Conservation (phyloP, 345 rosid genomes). For the Ricinus communis region DNA sequence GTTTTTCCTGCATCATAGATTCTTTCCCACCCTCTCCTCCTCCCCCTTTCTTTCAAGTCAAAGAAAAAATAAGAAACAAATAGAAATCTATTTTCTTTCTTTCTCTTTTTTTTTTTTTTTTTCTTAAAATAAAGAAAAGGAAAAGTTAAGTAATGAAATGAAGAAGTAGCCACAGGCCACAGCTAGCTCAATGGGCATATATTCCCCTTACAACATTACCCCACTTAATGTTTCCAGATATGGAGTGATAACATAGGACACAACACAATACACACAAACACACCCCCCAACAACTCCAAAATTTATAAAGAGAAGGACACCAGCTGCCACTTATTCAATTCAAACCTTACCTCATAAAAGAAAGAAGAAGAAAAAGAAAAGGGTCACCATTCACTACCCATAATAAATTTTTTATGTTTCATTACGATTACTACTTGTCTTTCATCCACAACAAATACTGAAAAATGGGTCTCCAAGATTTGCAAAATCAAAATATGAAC, state of each 20-base stretch:
- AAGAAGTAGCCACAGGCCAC: constrained; percentile 42
- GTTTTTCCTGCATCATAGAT: constrained; percentile 62
- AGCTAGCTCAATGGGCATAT: constrained; percentile 56
- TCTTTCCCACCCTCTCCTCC: constrained; percentile 45
- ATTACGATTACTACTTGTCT: constrained; percentile 13
- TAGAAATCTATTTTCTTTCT: too few relatives aligned
- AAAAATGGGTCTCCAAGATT: constrained; percentile 38
- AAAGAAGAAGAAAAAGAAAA: too few relatives aligned
- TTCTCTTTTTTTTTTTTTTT: not conserved
- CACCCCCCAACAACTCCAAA: constrained; percentile 40
- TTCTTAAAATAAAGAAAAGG: not conserved
- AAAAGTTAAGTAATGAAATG: constrained; percentile 34
- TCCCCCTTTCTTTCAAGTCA: constrained; percentile 44
- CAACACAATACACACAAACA: too few relatives aligned
- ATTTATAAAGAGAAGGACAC: constrained; percentile 37
- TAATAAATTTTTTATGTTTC: constrained; percentile 18
- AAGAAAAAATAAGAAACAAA: constrained; percentile 38
- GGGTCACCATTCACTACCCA: constrained; percentile 8
- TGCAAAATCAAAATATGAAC: constrained; percentile 57
- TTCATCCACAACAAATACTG: constrained; percentile 9
- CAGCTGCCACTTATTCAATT: constrained; percentile 20
- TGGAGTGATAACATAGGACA: constrained; percentile 64
- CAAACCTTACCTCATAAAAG: too few relatives aligned
- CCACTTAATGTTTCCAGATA: constrained; percentile 74
- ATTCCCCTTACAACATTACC: constrained; percentile 68